Evolutionary conservation across 805 yeast genomes (phyloP), one percentile per base, ranked within the genome.

Genomic region (Yarrowia alimentaria): DNA sequence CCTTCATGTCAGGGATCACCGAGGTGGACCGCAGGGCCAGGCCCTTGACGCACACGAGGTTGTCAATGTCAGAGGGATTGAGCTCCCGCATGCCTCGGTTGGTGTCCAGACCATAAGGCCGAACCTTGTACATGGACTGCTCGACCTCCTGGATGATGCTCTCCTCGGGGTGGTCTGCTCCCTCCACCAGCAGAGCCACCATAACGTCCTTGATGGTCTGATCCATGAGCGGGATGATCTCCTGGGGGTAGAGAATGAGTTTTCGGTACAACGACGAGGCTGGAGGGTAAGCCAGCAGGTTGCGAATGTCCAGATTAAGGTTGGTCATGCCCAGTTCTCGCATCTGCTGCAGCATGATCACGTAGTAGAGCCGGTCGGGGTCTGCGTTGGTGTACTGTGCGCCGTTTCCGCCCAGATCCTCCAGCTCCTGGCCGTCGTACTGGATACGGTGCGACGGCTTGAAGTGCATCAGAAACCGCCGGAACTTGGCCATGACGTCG

Each of bases 221-320:
- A 74, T 93, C 99, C 97, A 93, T 90, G 60, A 93, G 87, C 9
- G 99, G 97, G 51, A 93, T 81, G 29, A 93, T 87, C 72, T 93
- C 99, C 65, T 90, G 97, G 0, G 99, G 99, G 64, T 90, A 93
- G 62, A 88, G 85, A 57, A 88, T 77, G 57, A 93, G 71, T 67
- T 91, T 96, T 61, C 85, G 77, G 67, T 85, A 93, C 48, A 93
- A 70, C 61, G 85, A 87, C 55, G 78, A 78, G 5, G 97, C 81
- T 22, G 81, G 75, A 3, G 84, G 81, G 61, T 78, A 88, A 6
- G 93, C 81, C 52, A 83, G 71, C 55, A 93, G 70, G 66, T 93
- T 88, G 57, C 77, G 75, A 2, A 91, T 82, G 63, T 93, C 99
- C 55, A 93, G 69, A 62, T 89, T 89, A 59, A 93, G 71, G 60